Evolutionary conservation across 179 eudicot species (phyloP).

Genomic region (Spinacia oleracea): DNA sequence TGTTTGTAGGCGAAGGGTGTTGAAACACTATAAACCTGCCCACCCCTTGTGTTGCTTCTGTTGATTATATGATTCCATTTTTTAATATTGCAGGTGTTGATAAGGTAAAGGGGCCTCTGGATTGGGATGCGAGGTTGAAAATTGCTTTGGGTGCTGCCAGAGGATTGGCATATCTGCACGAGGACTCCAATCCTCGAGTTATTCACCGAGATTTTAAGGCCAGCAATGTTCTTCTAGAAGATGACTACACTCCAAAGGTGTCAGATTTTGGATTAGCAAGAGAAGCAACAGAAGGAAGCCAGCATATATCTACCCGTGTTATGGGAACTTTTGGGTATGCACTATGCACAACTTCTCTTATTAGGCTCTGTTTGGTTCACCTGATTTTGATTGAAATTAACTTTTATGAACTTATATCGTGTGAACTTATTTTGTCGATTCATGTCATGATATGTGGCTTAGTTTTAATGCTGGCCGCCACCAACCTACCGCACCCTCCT

Average conservation of each 20-base stretch:
- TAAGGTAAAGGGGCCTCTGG: slow-evolving; percentile 62
- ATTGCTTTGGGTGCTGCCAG: slow-evolving; percentile 99
- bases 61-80: neutral
- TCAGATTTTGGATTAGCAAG: slow-evolving; percentile 97
- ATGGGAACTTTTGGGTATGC: slow-evolving; percentile 99
- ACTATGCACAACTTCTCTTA: slow-evolving; percentile 32
- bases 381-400: too few species aligned
- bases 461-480: too few species aligned
- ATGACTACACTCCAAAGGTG: slow-evolving; percentile 90
- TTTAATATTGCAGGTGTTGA: slow-evolving; percentile 57
- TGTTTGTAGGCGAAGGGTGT: neutral
- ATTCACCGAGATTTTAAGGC: slow-evolving; percentile 96
- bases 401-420: too few species aligned
- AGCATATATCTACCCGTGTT: slow-evolving; percentile 84
- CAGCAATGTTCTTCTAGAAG: slow-evolving; percentile 80
- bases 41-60: neutral
- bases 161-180: slow-evolving; percentile 96
- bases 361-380: too few species aligned
- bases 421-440: too few species aligned
- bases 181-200: slow-evolving; percentile 95
- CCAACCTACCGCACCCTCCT: too few species aligned
- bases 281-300: slow-evolving; percentile 95
- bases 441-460: too few species aligned
- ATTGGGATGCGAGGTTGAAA: slow-evolving; percentile 92
- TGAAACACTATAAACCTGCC: neutral